Conservation (phyloP, 768 basidiomycete genomes). For the Basidioascus undulatus region DNA sequence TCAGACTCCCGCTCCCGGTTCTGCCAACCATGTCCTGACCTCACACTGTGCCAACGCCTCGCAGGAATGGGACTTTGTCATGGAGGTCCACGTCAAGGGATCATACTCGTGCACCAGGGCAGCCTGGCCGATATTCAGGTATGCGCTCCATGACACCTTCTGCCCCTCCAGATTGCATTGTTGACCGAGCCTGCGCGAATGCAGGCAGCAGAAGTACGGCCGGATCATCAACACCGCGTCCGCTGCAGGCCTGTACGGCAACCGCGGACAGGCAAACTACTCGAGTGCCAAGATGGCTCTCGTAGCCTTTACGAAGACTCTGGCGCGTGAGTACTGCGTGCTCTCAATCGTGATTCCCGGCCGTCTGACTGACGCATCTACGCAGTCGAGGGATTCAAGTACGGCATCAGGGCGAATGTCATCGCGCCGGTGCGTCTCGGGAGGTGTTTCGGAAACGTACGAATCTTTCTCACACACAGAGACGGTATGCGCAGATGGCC, state of each 20-base stretch:
- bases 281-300: constrained; percentile 96
- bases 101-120: constrained; percentile 82
- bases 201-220: constrained; percentile 81
- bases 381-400: too few species aligned
- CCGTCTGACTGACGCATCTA: neutral
- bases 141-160: too few species aligned
- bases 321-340: constrained; percentile 49
- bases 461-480: neutral
- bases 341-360: too few species aligned
- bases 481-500: constrained; percentile 46
- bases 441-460: too few species aligned
- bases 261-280: constrained; percentile 94
- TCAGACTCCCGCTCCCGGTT: too few species aligned
- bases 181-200: too few species aligned
- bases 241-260: constrained; percentile 81
- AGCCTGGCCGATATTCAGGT: constrained; percentile 87
- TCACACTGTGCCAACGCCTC: too few species aligned
- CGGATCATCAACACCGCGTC: constrained; percentile 84
- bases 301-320: constrained; percentile 71
- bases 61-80: constrained; percentile 65
- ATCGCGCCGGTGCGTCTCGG: constrained; percentile 60
- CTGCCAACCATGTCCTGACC: too few species aligned
- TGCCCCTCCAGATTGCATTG: too few species aligned
- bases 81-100: constrained; percentile 79
- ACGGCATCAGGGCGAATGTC: constrained; percentile 53